Evolutionary conservation across 345 rosid species (phyloP), one percentile per base, ranked within the genome.

Genomic region (Salix brachista): DNA sequence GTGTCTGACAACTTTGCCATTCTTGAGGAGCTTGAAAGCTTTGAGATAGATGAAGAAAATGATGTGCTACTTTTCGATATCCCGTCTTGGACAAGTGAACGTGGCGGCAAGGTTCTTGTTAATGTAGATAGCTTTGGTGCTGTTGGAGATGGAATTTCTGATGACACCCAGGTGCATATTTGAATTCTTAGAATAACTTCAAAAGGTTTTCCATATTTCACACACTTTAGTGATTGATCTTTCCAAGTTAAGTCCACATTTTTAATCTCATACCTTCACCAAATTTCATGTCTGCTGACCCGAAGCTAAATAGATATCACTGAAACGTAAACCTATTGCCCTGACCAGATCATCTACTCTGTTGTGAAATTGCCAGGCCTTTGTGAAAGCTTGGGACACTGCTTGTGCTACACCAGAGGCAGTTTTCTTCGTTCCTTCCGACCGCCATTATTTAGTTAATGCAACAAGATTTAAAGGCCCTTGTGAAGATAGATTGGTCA

Each of bases 61-160:
- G 85, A 86, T 17, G 69, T 69, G 72, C 84, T 83, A 32, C 80
- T 70, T 79, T 80, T 85, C 70, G 86, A 84, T 67, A 71, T 76
- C 62, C 87, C 90, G 5, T 82, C 79, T 28, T 86, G 89, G 89
- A 85, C 84, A 65, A 88, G 89, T 79, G 90, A 86, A 76, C 81
- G 78, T 36, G 88, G 93, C 52, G 77, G 87, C 77, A 89, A 83
- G 87, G 91, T 88, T 82, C 88, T 94, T 69, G 95, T 96, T 76
- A 94, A 96, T 79, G 97, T 96, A 28, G 97, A 96, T 79, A 91
- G 95, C 90, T 96, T 96, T 48, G 91, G 90, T 69, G 97, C 98
- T 42, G 89, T 67, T 77, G 99, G 97, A 85, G 89, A 96, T 87
- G 99, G 97, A 75, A 83, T 88, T 80, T 85, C 94, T 72, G 98